phyloP scores from a whole-genome alignment of 129 eudicot species.

The Artemisia tridentata region DNA sequence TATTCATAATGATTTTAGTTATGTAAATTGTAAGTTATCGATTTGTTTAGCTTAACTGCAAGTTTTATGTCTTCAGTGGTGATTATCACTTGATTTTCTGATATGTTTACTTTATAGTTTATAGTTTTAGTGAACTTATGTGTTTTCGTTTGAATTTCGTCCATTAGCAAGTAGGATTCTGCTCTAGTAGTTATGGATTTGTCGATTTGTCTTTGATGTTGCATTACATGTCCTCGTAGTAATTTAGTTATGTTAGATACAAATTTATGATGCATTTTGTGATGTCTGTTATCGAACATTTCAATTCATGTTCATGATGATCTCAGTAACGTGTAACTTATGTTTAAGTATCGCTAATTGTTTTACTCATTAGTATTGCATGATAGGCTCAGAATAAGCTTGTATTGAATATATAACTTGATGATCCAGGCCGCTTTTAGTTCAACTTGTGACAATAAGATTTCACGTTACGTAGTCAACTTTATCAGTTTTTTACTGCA shows the following conservation, averaged over 20 bases:
- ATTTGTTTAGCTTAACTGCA: conserved; percentile 22
- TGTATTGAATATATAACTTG: background rate
- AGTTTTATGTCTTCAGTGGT: background rate
- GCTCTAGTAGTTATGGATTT: no score
- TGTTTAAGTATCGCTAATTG: no score
- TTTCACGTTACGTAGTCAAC: background rate
- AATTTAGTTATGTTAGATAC: no score
- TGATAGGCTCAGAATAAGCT: conserved; percentile 8
- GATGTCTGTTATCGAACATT: no score
- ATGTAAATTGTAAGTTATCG: conserved; percentile 3
- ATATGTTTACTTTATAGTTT: background rate
- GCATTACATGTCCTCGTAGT: background rate
- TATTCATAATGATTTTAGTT: background rate
- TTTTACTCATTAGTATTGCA: no score
- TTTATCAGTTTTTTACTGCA: conserved; percentile 2
- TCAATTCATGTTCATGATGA: no score
- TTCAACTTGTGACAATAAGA: conserved; percentile 18
- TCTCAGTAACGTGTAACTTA: no score
- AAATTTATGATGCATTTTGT: no score
- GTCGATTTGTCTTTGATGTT: no score
- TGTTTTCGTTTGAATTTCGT: no score
- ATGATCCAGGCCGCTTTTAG: conserved; percentile 11
- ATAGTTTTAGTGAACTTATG: background rate
- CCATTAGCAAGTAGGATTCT: no score
- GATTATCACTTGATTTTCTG: conserved; percentile 3